A percentile compares a stretch with the other conserved stretches of the same genome.
Evolutionary conservation across 805 yeast genomes (phyloP).

Genomic region (Phaffomyces opuntiae): DNA sequence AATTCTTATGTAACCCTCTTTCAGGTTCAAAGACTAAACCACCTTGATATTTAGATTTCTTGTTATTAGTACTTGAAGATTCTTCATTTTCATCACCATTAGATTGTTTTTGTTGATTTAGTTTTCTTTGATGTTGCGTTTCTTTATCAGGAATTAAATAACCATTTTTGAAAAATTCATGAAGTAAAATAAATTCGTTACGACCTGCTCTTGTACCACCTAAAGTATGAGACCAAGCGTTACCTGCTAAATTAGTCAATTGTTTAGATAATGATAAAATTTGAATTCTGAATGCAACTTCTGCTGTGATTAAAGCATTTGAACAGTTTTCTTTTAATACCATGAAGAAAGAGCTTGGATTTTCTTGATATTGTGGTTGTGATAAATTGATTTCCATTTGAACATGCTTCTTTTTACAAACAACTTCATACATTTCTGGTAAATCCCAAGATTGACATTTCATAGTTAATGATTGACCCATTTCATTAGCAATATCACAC

Average conservation of each 20-base stretch:
- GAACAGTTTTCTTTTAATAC: conserved; percentile 63
- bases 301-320: conserved; percentile 65
- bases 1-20: conserved; percentile 85
- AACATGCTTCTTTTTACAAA: conserved; percentile 55
- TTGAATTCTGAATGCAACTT: conserved; percentile 76
- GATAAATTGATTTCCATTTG: conserved; percentile 71
- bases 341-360: conserved; percentile 58
- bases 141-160: conserved; percentile 87
- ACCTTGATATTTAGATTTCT: conserved; percentile 78
- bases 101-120: conserved; percentile 24
- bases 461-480: conserved; percentile 87
- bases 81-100: conserved; percentile 30
- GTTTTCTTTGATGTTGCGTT: conserved; percentile 31
- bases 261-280: conserved; percentile 85
- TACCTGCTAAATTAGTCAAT: conserved; percentile 89
- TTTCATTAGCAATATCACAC: conserved; percentile 89
- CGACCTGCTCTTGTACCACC: conserved; percentile 95
- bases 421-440: conserved; percentile 81
- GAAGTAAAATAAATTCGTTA: conserved; percentile 86
- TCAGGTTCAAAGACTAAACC: conserved; percentile 97
- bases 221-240: conserved; percentile 92
- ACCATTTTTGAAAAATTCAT: conserved; percentile 76
- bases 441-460: conserved; percentile 95
- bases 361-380: conserved; percentile 57
- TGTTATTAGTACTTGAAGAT: conserved; percentile 42